Evolutionary conservation across 2,329 filamentous ascomycete species (phyloP).

Genomic region (Ceratocystis cubensis): DNA sequence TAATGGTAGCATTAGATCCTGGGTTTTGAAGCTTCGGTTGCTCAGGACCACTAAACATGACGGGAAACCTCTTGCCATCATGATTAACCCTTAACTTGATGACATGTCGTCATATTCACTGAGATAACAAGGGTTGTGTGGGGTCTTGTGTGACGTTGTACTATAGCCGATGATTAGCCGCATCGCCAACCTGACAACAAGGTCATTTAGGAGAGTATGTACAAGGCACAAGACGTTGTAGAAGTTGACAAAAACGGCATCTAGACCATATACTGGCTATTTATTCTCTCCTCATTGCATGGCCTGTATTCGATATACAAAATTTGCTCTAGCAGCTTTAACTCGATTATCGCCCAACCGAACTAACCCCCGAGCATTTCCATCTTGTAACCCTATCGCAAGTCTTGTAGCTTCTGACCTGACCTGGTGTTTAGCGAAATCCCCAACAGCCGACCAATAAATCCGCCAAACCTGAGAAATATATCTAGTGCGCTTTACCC

Average conservation of each 20-base stretch:
- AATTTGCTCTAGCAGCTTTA: not conserved
- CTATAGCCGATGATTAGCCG: conserved; percentile 9
- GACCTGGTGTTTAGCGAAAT: too few species aligned
- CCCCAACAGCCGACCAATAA: not conserved
- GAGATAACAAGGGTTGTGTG: not conserved
- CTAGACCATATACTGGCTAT: not conserved
- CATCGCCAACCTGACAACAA: conserved; percentile 5
- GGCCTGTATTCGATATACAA: not conserved
- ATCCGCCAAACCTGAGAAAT: not conserved
- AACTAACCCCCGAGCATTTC: too few species aligned
- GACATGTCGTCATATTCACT: not conserved
- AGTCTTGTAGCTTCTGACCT: too few species aligned
- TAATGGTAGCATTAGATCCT: not conserved
- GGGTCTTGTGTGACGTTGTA: not conserved
- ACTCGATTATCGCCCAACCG: too few species aligned
- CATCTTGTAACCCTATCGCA: too few species aligned
- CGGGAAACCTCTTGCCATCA: not conserved
- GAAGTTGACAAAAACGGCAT: not conserved
- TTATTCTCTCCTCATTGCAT: not conserved
- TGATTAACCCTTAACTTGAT: not conserved
- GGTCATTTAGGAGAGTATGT: not conserved
- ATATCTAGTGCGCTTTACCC: not conserved
- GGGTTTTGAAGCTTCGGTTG: not conserved
- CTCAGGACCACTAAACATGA: not conserved
- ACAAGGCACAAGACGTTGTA: not conserved